Percentiles rank a stretch among this genome's conserved stretches.
Evolutionary conservation across 257 asterid genomes (phyloP).

Genomic region (Mentha longifolia): DNA sequence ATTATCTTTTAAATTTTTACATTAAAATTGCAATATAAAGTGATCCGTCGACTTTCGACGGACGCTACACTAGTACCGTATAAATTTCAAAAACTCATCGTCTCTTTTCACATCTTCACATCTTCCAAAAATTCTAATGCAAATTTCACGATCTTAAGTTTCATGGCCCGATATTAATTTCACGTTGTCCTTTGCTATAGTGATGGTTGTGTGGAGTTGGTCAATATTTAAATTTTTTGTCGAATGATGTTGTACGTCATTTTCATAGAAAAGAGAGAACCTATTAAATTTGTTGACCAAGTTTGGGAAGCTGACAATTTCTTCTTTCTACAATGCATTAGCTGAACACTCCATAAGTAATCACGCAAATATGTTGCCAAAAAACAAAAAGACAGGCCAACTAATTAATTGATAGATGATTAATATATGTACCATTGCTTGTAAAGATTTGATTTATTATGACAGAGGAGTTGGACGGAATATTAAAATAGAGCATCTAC

Average conservation of each 20-base stretch:
- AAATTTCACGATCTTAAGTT: too few relatives aligned
- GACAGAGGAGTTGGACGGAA: constrained; percentile 27
- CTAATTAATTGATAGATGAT: neutral
- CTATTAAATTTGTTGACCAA: neutral
- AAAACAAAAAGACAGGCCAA: too few relatives aligned
- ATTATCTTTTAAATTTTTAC: too few relatives aligned
- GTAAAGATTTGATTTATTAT: constrained; percentile 20
- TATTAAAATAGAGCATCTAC: constrained; percentile 23
- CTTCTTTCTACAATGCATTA: neutral
- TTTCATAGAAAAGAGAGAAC: neutral
- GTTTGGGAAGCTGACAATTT: neutral
- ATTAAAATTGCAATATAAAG: too few relatives aligned
- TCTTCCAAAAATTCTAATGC: too few relatives aligned
- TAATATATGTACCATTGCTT: constrained; percentile 20
- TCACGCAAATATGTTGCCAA: too few relatives aligned
- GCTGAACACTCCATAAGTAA: neutral
- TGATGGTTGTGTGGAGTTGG: neutral
- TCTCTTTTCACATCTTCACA: too few relatives aligned
- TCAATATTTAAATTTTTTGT: neutral
- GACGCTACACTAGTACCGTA: too few relatives aligned
- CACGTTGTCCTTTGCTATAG: neutral
- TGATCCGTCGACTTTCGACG: too few relatives aligned
- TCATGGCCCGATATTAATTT: too few relatives aligned
- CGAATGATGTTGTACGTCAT: neutral
- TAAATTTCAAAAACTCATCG: too few relatives aligned